A percentile compares a stretch with the other conserved stretches of the same genome.
These are phyloP conservation scores for Coniferiporia weirii DNA, from an alignment of 1,284 basidiomycete species.

Conservation along the genomic window DNA sequence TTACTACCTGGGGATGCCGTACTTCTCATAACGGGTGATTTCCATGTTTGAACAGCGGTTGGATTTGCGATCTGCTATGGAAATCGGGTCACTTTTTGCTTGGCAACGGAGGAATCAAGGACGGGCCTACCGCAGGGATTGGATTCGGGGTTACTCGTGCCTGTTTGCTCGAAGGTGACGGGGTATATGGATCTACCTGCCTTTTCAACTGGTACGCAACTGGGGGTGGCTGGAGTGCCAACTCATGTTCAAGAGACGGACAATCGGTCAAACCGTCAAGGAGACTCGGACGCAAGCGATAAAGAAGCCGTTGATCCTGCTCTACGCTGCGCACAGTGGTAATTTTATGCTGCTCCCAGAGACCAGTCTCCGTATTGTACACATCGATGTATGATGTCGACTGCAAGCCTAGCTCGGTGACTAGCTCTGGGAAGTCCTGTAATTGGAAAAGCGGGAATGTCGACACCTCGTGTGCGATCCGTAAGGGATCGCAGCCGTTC, in stretches of 20 bases:
- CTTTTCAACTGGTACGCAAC: not conserved
- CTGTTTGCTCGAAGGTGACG: conserved; percentile 9
- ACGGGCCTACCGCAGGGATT: conserved; percentile 6
- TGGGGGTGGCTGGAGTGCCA: conserved; percentile 36
- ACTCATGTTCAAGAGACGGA: conserved; percentile 46
- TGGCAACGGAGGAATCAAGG: not conserved
- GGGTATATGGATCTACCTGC: not conserved
- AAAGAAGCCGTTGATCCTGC: conserved; percentile 48
- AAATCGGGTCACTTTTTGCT: too few relatives aligned
- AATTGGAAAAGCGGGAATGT: conserved; percentile 63
- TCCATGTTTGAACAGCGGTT: not conserved
- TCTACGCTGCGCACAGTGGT: conserved; percentile 39
- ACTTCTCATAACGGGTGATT: not conserved
- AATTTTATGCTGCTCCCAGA: conserved; percentile 53
- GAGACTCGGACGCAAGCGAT: conserved; percentile 51
- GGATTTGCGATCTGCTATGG: not conserved
- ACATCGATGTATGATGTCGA: conserved; percentile 52
- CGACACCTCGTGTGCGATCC: conserved; percentile 51
- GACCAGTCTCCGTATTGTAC: conserved; percentile 45
- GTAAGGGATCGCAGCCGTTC: conserved; percentile 54
- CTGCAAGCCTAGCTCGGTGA: conserved; percentile 46
- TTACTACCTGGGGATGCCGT: not conserved
- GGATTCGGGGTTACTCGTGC: conserved; percentile 10
- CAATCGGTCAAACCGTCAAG: conserved; percentile 55
- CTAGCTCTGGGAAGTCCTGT: conserved; percentile 44